Evolutionary conservation across 2,329 filamentous ascomycete species (phyloP), one percentile per base, ranked within the genome.

Genomic region (Sclerotinia minor): DNA sequence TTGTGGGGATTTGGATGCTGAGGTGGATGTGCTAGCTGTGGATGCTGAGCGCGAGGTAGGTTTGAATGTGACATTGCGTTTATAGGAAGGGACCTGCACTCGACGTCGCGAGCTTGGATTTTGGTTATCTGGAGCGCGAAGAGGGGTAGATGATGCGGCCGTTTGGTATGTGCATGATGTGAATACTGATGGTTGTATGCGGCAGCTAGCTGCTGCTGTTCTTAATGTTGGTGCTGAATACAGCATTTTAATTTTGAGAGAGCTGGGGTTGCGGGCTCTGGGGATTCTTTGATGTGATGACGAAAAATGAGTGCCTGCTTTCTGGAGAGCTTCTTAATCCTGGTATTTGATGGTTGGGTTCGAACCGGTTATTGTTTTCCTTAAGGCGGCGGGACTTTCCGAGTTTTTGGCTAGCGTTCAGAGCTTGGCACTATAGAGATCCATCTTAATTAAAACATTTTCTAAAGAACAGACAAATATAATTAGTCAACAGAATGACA

Each of bases 131-230:
- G 59, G 54, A 67, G 47, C 49, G 67, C 65, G 72, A 60, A 70
- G 69, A 53, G 71, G 68, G 64, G 69, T 65, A 38, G 74, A 69
- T 47, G 72, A 66, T 17, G 65, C 69, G n/a, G 70, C 68, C 2
- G 71, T 71, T 57, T 70, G 65, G 64, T 74, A 75, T 53, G 74
- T 59, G 69, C 69, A 73, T 44, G 72, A 67, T 29, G 73, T 72
- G 55, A 76, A 69, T 24, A 76, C 61, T 17, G 72, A 70, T 2
- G 75, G 71, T 66, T 76, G 76, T 38, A 77, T 69, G 13, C 76
- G 72, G 64, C 75, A 76, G 72, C 75, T 69, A 44, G 76, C 70
- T 52, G 73, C 75, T 67, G 75, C 76, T 17, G 72, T 73, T 32
- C 76, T 74, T 21, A 77, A 68, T 45, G 70, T 74, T 17, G 75